Evolutionary conservation across 164 flowering plant species (phyloP).

Genomic region (Annona cherimola): DNA sequence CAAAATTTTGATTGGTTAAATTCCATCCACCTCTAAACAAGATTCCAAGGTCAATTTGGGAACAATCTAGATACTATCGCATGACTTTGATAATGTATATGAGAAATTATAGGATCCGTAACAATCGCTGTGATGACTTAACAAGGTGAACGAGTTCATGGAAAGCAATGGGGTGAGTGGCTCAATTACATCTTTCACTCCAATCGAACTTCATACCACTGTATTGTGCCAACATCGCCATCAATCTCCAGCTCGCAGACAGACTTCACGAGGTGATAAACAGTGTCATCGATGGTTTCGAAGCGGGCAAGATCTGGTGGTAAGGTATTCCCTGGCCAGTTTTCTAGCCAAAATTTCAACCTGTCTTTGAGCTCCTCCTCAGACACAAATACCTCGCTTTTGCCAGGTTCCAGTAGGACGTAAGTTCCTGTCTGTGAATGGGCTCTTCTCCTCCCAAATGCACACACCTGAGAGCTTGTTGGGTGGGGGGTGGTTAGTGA

Average conservation of each 20-base stretch:
- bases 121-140: no score
- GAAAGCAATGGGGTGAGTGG: neutral
- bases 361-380: constrained; percentile 55
- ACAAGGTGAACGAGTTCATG: no score
- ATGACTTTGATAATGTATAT: no score
- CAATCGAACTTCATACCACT: constrained; percentile 80
- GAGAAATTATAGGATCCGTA: no score
- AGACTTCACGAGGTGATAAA: constrained; percentile 55
- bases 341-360: constrained; percentile 65
- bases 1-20: no score
- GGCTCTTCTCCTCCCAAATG: constrained; percentile 59
- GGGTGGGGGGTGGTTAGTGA: no score
- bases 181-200: constrained; percentile 28
- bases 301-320: constrained; percentile 77
- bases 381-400: constrained; percentile 66
- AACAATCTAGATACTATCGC: no score
- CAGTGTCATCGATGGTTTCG: constrained; percentile 57
- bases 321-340: constrained; percentile 64
- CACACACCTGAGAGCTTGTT: constrained; percentile 27
- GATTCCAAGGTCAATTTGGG: no score
- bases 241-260: constrained; percentile 88
- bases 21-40: no score
- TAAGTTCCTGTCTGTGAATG: constrained; percentile 49
- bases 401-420: constrained; percentile 75
- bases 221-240: constrained; percentile 79